These are phyloP conservation scores for Mrakia blollopis DNA, from an alignment of 768 basidiomycete species.

Conservation along the genomic window DNA sequence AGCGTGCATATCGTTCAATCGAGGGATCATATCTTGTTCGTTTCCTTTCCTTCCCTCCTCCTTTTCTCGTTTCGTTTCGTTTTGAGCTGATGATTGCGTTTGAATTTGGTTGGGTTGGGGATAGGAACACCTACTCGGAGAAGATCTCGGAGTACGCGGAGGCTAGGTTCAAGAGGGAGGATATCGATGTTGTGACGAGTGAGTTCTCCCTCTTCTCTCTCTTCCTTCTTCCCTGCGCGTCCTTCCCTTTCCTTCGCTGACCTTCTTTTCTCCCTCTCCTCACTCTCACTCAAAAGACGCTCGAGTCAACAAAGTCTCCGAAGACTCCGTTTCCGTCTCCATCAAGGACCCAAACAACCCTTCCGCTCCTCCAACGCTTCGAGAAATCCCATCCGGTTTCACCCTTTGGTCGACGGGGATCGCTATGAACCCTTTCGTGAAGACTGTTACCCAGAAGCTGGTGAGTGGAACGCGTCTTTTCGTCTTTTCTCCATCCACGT, in stretches of 20 bases:
- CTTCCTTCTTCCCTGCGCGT: not conserved
- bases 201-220: conserved; percentile 47
- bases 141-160: conserved; percentile 96
- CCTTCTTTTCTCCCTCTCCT: not conserved
- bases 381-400: conserved; percentile 75
- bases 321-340: conserved; percentile 71
- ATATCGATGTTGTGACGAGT: conserved; percentile 77
- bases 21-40: conserved; percentile 74
- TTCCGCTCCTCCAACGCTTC: conserved; percentile 54
- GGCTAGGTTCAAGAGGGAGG: conserved; percentile 68
- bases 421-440: conserved; percentile 41
- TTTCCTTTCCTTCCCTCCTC: not conserved
- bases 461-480: not conserved
- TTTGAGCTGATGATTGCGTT: not conserved
- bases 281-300: conserved; percentile 6
- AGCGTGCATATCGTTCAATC: conserved; percentile 91
- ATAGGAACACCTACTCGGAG: conserved; percentile 84
- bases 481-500: not conserved
- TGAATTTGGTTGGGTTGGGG: not conserved
- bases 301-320: conserved; percentile 62
- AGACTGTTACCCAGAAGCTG: conserved; percentile 1
- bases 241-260: not conserved
- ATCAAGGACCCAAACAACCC: conserved; percentile 53
- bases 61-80: not conserved
- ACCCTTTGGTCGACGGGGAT: conserved; percentile 80